These are phyloP conservation scores for Xylariaceae sp. DNA, from an alignment of 2,329 filamentous ascomycete species.

Conservation along the genomic window DNA sequence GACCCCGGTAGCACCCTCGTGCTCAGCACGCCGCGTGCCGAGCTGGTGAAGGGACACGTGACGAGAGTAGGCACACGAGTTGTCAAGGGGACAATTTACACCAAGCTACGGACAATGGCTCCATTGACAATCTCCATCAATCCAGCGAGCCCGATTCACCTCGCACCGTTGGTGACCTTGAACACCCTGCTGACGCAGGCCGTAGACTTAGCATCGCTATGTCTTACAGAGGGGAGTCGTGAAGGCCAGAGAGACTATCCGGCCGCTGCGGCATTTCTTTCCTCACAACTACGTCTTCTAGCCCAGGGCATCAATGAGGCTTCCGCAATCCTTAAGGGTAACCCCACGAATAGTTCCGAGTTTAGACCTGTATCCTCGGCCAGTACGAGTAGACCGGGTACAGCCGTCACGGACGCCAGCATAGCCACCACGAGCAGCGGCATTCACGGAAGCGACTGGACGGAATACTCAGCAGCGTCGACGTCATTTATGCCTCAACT, in stretches of 20 bases:
- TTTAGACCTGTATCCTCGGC: neutral
- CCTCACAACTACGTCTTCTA: slow-evolving; percentile 53
- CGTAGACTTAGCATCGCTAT: slow-evolving; percentile 77
- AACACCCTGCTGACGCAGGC: slow-evolving; percentile 76
- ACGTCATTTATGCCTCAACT: slow-evolving; percentile 37
- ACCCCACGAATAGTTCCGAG: slow-evolving; percentile 33
- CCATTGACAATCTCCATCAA: slow-evolving; percentile 47
- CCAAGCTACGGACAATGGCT: slow-evolving; percentile 68
- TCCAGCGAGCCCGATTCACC: slow-evolving; percentile 48
- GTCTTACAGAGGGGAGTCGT: slow-evolving; percentile 54
- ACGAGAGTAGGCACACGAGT: slow-evolving; percentile 88
- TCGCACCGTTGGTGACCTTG: slow-evolving; percentile 67
- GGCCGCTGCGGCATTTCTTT: slow-evolving; percentile 51
- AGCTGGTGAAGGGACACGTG: slow-evolving; percentile 87
- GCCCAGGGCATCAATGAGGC: slow-evolving; percentile 52
- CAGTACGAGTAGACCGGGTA: slow-evolving; percentile 7
- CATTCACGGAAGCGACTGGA: slow-evolving; percentile 35
- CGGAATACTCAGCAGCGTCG: slow-evolving; percentile 32
- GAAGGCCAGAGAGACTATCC: slow-evolving; percentile 26
- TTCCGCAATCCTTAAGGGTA: slow-evolving; percentile 53
- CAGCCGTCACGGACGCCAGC: slow-evolving; percentile 8
- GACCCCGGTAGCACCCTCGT: slow-evolving; percentile 87
- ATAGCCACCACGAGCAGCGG: slow-evolving; percentile 1
- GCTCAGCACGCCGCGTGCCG: slow-evolving; percentile 79
- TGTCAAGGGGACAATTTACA: slow-evolving; percentile 78